These are phyloP conservation scores for Mycotypha africana DNA, from an alignment of 371 early-diverging fungal genomes.

Conservation along the genomic window DNA sequence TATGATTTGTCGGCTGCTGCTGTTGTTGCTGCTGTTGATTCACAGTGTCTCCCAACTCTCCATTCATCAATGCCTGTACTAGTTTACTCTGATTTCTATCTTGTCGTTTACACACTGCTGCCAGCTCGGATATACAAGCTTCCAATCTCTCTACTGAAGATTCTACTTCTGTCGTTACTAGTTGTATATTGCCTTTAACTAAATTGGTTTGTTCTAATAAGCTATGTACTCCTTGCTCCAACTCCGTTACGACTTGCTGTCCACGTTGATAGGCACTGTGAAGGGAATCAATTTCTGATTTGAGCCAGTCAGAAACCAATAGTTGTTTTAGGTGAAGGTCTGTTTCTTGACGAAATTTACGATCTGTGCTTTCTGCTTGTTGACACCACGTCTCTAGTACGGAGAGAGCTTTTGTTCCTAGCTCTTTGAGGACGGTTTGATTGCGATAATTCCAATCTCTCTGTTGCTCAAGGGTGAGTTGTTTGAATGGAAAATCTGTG, in stretches of 20 bases:
- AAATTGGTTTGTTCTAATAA: conserved; percentile 14
- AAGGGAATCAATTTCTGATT: conserved; percentile 22
- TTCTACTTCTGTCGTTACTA: conserved; percentile 11
- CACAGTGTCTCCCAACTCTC: conserved; percentile 26
- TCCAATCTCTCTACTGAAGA: conserved; percentile 19
- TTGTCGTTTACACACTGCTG: conserved; percentile 21
- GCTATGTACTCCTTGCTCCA: conserved; percentile 9
- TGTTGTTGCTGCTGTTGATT: too few relatives aligned
- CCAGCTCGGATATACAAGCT: conserved; percentile 14
- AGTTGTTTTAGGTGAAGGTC: conserved; percentile 8
- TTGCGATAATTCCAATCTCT: conserved; percentile 14
- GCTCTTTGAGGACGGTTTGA: conserved; percentile 11
- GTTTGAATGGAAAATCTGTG: background rate
- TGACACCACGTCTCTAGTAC: conserved; percentile 12
- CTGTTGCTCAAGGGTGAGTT: conserved; percentile 8
- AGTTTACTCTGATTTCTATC: conserved; percentile 32
- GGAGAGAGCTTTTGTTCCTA: conserved; percentile 10
- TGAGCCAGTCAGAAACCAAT: conserved; percentile 22
- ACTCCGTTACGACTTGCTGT: conserved; percentile 13
- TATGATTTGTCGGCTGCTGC: too few relatives aligned
- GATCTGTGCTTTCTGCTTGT: conserved; percentile 12
- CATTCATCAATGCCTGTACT: conserved; percentile 19
- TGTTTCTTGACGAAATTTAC: conserved; percentile 9
- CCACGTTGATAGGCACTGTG: conserved; percentile 15
- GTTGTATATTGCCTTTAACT: conserved; percentile 4